phyloP scores from a whole-genome alignment of 2,329 filamentous ascomycete species.

The Ophiostoma australiae region DNA sequence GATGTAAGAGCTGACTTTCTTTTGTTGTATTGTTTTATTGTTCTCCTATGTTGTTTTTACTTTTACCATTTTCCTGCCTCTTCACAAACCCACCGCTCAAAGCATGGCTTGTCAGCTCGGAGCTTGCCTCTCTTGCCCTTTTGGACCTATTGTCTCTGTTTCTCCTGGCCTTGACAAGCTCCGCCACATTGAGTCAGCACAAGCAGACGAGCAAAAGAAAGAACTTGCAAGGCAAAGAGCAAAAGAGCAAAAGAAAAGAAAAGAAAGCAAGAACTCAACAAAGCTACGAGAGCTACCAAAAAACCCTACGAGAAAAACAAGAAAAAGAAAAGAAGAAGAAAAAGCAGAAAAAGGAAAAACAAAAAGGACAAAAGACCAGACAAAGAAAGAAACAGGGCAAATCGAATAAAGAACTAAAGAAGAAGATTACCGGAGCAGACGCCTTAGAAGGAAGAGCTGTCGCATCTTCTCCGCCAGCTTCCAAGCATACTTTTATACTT shows the following conservation, averaged over 20 bases:
- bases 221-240: too few species aligned
- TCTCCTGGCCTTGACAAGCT: not conserved
- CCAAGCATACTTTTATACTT: not conserved
- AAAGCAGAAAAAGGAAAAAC: not conserved
- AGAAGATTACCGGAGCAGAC: not conserved
- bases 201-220: not conserved
- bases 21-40: not conserved
- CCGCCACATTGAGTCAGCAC: conserved; percentile 5
- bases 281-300: not conserved
- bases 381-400: conserved; percentile 14
- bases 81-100: not conserved
- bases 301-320: not conserved
- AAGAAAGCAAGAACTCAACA: not conserved
- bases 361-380: not conserved
- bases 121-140: not conserved
- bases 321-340: not conserved
- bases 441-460: conserved; percentile 4
- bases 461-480: conserved; percentile 13
- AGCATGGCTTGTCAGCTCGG: not conserved
- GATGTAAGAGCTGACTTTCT: conserved; percentile 11
- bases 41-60: not conserved
- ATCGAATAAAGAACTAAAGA: not conserved
- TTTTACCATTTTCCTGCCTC: not conserved
- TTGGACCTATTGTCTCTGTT: not conserved
- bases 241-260: not conserved